Evolutionary conservation across 768 basidiomycete species (phyloP), one percentile per base, ranked within the genome.

Genomic region (Serpula lacrymans): DNA sequence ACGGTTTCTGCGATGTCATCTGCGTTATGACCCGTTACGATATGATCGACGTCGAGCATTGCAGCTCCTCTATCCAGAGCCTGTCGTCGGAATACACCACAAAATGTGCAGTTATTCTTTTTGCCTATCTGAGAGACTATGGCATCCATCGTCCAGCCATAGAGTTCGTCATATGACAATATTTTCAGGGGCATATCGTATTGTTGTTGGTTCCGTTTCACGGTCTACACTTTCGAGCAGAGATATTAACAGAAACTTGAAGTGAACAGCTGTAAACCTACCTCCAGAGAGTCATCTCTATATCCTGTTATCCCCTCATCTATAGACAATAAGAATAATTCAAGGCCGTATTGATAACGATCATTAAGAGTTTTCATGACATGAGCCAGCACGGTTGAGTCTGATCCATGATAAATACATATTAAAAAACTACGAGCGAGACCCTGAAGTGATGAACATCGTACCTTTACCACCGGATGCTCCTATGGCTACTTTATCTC

Each of bases 1-100:
- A 99, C 89, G 1, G 96, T 99, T 67, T 99, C 96, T 5, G 96
- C 96, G 27, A 98, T 95, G 62, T 99, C 96, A 57, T 99, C 96
- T 31, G 96, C 96, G 56, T 99, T 99, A 62, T 99, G 96, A 1
- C 96, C 96, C 0, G 96, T 99, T 6, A 99, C 93, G 43, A 99
- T 96, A 57, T 99, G 96, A 49, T 97, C 92, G 11, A 98, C 94
- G 24, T 80, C 74, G 23, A 99, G 69, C 59, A 83, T 77, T 3
- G 86, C 78, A 3, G 95, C 96, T 1, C 96, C 96, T 44, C 95
- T 76, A 66, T 99, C 96, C 18, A 99, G 76, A 1, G 96, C 96
- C 59, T 98, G 96, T 32, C 96, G 75, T 41, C 96, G 74, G 58
- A 99, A 99, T 3, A 99, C 96, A 14, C 96, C 96, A 54, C 96